Evolutionary conservation across 2,329 filamentous ascomycete genomes (phyloP).

Genomic region (Penicillium sumatraense): DNA sequence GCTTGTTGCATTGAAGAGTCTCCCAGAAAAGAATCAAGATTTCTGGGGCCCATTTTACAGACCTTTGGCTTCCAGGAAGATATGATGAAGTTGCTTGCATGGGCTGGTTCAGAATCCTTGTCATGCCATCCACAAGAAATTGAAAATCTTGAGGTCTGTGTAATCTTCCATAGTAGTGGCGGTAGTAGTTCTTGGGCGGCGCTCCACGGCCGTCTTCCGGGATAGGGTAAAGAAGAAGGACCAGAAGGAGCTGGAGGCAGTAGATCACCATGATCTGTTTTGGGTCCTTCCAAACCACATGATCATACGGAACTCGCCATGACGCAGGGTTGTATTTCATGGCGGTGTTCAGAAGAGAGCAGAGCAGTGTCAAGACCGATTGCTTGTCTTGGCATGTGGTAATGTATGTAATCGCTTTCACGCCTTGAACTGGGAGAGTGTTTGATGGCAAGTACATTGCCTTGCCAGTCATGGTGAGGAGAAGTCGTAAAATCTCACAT

Average conservation of each 20-base stretch:
- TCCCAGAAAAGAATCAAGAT: slow-evolving; percentile 99
- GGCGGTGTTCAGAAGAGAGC: slow-evolving; percentile 91
- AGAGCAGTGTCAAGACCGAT: slow-evolving; percentile 84
- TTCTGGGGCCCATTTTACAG: slow-evolving; percentile 86
- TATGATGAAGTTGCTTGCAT: slow-evolving; percentile 88
- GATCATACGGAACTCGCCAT: slow-evolving; percentile 94
- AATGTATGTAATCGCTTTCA: slow-evolving; percentile 84
- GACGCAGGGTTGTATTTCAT: slow-evolving; percentile 94
- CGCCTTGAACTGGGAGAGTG: slow-evolving; percentile 78
- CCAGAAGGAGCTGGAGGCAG: slow-evolving; percentile 86
- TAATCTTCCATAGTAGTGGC: slow-evolving; percentile 86
- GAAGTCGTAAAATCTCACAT: slow-evolving; percentile 82
- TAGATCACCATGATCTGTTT: slow-evolving; percentile 91
- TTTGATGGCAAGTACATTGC: slow-evolving; percentile 89
- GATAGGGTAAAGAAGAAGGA: slow-evolving; percentile 83
- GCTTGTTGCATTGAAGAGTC: slow-evolving; percentile 93
- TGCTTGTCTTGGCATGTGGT: slow-evolving; percentile 89
- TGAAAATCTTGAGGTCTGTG: slow-evolving; percentile 97
- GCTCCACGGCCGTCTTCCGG: slow-evolving; percentile 71
- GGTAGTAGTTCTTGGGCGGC: slow-evolving; percentile 85
- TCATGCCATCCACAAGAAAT: slow-evolving; percentile 95
- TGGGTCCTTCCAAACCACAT: slow-evolving; percentile 86
- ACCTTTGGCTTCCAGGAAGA: slow-evolving; percentile 79
- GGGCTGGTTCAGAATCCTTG: slow-evolving; percentile 86
- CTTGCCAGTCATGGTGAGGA: slow-evolving; percentile 84